Conservation (phyloP, 2,329 filamentous ascomycete genomes). For the Phialemoniopsis sp. region DNA sequence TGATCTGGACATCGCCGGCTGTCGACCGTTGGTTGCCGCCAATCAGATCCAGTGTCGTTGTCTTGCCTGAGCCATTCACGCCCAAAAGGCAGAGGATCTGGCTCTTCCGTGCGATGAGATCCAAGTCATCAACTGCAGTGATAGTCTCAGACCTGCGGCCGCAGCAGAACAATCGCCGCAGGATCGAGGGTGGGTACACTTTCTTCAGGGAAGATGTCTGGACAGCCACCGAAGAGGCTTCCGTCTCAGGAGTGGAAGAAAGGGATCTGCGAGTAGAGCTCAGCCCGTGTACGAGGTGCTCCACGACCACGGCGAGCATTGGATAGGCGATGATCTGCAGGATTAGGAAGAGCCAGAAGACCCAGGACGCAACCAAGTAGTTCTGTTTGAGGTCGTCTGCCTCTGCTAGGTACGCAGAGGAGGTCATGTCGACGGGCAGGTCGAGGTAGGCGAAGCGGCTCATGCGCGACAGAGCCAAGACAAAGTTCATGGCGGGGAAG, state of each 20-base stretch:
- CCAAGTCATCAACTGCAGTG: slow-evolving; percentile 72
- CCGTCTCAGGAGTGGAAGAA: slow-evolving; percentile 25
- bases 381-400: slow-evolving; percentile 63
- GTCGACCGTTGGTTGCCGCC: slow-evolving; percentile 77
- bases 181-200: slow-evolving; percentile 63
- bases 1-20: slow-evolving; percentile 71
- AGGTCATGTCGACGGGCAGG: slow-evolving; percentile 62
- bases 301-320: slow-evolving; percentile 68
- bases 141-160: slow-evolving; percentile 55
- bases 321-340: slow-evolving; percentile 78
- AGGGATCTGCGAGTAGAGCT: slow-evolving; percentile 56
- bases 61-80: slow-evolving; percentile 88
- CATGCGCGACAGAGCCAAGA: slow-evolving; percentile 87
- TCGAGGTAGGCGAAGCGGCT: slow-evolving; percentile 75
- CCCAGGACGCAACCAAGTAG: slow-evolving; percentile 67
- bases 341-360: slow-evolving; percentile 64
- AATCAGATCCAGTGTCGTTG: slow-evolving; percentile 83
- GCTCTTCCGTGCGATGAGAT: slow-evolving; percentile 66
- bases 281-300: slow-evolving; percentile 72
- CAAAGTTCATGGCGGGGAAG: slow-evolving; percentile 67
- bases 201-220: slow-evolving; percentile 73
- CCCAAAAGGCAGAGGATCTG: slow-evolving; percentile 85
- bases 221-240: slow-evolving; percentile 48
- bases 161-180: slow-evolving; percentile 48
- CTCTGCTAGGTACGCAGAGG: slow-evolving; percentile 56